Conservation (phyloP, 2,329 filamentous ascomycete species). For the Colletotrichum incanum region DNA sequence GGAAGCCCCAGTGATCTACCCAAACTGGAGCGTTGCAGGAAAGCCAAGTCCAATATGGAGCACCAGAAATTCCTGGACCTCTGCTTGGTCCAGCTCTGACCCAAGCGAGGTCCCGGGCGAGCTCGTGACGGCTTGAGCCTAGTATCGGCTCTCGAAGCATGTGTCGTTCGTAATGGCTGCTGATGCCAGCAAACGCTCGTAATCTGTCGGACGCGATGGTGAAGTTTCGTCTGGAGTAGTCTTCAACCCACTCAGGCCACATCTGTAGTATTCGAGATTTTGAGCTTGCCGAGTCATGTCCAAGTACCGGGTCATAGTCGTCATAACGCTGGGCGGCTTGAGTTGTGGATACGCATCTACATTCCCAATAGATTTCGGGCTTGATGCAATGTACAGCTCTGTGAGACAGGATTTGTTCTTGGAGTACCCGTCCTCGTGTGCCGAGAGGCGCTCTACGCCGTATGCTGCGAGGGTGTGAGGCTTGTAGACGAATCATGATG, state of each 20-base stretch:
- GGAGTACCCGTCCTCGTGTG: slow-evolving; percentile 11
- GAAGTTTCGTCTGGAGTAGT: slow-evolving; percentile 6
- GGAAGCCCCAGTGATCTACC: neutral
- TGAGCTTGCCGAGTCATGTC: neutral
- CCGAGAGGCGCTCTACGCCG: neutral
- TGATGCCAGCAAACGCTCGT: slow-evolving; percentile 20
- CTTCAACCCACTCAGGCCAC: slow-evolving; percentile 13
- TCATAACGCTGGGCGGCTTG: neutral
- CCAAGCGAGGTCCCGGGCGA: slow-evolving; percentile 21
- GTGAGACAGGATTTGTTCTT: slow-evolving; percentile 13
- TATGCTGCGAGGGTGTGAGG: neutral
- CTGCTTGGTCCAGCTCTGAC: neutral
- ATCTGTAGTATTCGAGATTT: too few species aligned
- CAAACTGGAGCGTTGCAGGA: slow-evolving; percentile 15
- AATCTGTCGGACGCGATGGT: slow-evolving; percentile 13
- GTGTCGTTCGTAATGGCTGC: neutral
- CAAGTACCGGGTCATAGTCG: neutral
- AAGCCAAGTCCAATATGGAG: slow-evolving; percentile 29
- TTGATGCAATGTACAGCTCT: slow-evolving; percentile 5
- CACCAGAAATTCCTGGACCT: neutral
- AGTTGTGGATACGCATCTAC: neutral
- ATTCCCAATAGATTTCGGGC: slow-evolving; percentile 21
- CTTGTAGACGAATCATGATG: neutral
- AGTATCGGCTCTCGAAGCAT: neutral
- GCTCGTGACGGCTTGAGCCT: neutral